phyloP scores from a whole-genome alignment of 345 rosid genomes.

The Linum usitatissimum region DNA sequence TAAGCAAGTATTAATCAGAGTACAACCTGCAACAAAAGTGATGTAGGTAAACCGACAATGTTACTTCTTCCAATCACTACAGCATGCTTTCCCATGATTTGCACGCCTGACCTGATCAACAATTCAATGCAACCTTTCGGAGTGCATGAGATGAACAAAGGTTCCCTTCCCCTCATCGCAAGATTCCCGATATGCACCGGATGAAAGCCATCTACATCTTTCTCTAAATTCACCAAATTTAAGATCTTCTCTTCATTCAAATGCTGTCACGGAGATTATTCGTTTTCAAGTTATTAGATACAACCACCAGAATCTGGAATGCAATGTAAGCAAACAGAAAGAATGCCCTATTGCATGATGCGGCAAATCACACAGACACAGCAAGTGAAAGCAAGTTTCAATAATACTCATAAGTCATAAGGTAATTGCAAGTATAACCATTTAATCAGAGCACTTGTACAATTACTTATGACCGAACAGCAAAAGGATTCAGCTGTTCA shows the following conservation, averaged over 20 bases:
- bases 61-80: slow-evolving; percentile 92
- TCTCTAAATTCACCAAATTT: slow-evolving; percentile 53
- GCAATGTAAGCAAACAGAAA: neutral
- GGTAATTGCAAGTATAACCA: no score
- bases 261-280: slow-evolving; percentile 38
- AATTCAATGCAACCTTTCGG: slow-evolving; percentile 85
- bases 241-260: slow-evolving; percentile 69
- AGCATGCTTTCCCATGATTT: slow-evolving; percentile 63
- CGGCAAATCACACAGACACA: neutral
- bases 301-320: neutral
- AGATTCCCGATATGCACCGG: slow-evolving; percentile 80
- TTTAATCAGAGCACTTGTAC: no score
- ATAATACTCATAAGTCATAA: no score
- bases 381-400: no score
- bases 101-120: slow-evolving; percentile 61
- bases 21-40: slow-evolving; percentile 74
- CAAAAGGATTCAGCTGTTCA: no score
- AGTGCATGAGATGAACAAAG: slow-evolving; percentile 71
- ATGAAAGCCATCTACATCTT: slow-evolving; percentile 90
- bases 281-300: no score
- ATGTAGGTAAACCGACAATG: slow-evolving; percentile 75
- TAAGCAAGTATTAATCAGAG: neutral
- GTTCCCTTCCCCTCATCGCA: slow-evolving; percentile 91
- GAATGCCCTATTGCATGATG: neutral
- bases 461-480: no score